Evolutionary conservation across 345 rosid genomes (phyloP).

Genomic region (Populus davidiana): DNA sequence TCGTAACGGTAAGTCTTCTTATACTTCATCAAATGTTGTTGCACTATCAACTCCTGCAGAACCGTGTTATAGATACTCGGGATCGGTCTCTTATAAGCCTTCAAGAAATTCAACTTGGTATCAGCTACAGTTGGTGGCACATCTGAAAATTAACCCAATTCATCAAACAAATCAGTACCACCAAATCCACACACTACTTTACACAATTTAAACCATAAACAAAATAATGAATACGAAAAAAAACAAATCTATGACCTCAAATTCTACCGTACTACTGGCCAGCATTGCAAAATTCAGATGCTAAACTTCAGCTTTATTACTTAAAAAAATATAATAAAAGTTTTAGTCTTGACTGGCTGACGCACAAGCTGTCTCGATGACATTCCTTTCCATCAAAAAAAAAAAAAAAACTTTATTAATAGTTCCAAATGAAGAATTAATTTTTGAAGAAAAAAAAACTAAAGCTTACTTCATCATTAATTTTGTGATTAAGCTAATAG

Average conservation of each 20-base stretch:
- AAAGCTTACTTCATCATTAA: not conserved
- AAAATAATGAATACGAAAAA: not conserved
- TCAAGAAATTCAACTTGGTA: slow-evolving; percentile 74
- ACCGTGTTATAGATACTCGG: slow-evolving; percentile 89
- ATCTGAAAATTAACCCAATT: slow-evolving; percentile 42
- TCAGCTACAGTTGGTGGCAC: slow-evolving; percentile 85
- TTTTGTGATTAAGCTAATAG: too few relatives aligned
- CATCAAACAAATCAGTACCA: slow-evolving; percentile 4
- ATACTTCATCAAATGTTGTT: slow-evolving; percentile 91
- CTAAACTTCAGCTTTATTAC: not conserved
- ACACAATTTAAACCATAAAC: not conserved
- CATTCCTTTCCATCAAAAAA: not conserved
- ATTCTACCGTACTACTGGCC: not conserved
- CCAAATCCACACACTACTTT: not conserved
- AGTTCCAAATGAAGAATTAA: not conserved
- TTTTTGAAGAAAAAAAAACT: not conserved
- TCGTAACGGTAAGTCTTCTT: slow-evolving; percentile 80
- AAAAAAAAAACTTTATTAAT: not conserved
- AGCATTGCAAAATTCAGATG: slow-evolving; percentile 15
- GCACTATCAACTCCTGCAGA: slow-evolving; percentile 86
- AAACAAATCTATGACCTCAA: not conserved
- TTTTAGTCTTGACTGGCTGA: too few relatives aligned
- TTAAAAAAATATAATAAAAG: not conserved
- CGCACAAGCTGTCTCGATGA: too few relatives aligned
- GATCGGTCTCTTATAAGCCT: slow-evolving; percentile 81